Conservation (phyloP, 495 filamentous ascomycete genomes). For the Aspergillus avenaceus region DNA sequence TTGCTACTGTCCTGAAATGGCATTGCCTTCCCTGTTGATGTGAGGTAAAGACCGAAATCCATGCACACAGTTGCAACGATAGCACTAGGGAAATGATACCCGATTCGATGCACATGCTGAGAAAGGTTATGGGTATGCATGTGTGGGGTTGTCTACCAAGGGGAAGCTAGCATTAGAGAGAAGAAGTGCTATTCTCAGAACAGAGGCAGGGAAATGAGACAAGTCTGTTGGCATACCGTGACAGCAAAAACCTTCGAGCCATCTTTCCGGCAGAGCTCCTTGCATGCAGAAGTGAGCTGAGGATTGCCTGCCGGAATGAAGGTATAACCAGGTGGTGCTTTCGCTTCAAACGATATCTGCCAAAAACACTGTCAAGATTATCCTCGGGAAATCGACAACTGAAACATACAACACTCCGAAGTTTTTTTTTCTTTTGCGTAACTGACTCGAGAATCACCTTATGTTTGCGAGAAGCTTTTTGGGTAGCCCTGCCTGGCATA, state of each 20-base stretch:
- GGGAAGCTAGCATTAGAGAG: slow-evolving; percentile 14
- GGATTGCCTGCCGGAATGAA: slow-evolving; percentile 83
- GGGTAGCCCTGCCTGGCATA: slow-evolving; percentile 26
- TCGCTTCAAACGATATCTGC: slow-evolving; percentile 46
- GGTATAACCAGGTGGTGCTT: slow-evolving; percentile 71
- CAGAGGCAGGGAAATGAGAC: background rate
- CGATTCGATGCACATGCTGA: slow-evolving; percentile 69
- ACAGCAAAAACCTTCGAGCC: slow-evolving; percentile 71
- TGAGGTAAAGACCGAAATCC: slow-evolving; percentile 39
- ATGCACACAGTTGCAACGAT: slow-evolving; percentile 54
- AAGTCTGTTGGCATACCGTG: slow-evolving; percentile 54
- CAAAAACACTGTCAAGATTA: slow-evolving; percentile 19
- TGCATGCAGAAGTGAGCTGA: slow-evolving; percentile 68
- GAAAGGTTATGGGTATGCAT: slow-evolving; percentile 49
- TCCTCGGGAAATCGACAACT: slow-evolving; percentile 2
- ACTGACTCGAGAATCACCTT: slow-evolving; percentile 57
- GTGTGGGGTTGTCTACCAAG: slow-evolving; percentile 41
- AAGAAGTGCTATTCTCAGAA: slow-evolving; percentile 7
- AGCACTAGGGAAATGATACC: slow-evolving; percentile 67
- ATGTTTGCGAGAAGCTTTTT: slow-evolving; percentile 44
- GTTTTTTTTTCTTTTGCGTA: slow-evolving; percentile 56
- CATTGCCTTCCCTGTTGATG: slow-evolving; percentile 38
- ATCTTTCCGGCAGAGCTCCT: slow-evolving; percentile 68
- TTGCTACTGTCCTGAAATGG: slow-evolving; percentile 24
- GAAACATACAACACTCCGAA: slow-evolving; percentile 52